These are phyloP conservation scores for Fistulinella prunicolor DNA, from an alignment of 768 basidiomycete genomes.

Conservation along the genomic window DNA sequence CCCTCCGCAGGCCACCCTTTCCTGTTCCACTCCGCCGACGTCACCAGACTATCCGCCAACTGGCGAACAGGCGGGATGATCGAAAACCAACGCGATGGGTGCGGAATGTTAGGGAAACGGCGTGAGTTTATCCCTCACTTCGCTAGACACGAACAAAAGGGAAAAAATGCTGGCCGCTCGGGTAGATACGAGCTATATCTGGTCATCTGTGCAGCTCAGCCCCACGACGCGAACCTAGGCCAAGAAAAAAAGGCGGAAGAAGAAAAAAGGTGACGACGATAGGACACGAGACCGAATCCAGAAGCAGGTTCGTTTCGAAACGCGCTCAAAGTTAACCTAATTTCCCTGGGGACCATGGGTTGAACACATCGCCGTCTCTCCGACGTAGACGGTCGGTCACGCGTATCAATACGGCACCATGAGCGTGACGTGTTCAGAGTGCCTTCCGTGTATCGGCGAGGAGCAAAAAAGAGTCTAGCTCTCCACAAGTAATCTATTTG, in stretches of 20 bases:
- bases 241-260: neutral
- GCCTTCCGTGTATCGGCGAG: slow-evolving; percentile 11
- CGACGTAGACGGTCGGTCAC: slow-evolving; percentile 1
- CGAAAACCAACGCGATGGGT: neutral
- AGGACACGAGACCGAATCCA: no score
- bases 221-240: neutral
- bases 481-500: neutral
- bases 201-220: neutral
- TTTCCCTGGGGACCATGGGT: neutral
- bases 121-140: slow-evolving; percentile 20
- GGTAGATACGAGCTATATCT: slow-evolving; percentile 8
- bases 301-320: slow-evolving; percentile 8
- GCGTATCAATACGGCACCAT: slow-evolving; percentile 19
- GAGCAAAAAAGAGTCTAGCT: neutral
- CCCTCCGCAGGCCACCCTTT: neutral
- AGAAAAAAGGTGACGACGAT: no score
- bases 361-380: slow-evolving; percentile 10
- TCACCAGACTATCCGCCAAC: no score
- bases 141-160: slow-evolving; percentile 8
- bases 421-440: slow-evolving; percentile 20
- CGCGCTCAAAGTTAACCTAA: slow-evolving; percentile 8
- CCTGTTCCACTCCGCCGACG: no score
- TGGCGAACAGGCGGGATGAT: neutral
- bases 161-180: neutral
- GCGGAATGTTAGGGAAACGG: slow-evolving; percentile 1